Evolutionary conservation across 1,139 yeast species (phyloP).

Genomic region (Wickerhamomyces sp.): DNA sequence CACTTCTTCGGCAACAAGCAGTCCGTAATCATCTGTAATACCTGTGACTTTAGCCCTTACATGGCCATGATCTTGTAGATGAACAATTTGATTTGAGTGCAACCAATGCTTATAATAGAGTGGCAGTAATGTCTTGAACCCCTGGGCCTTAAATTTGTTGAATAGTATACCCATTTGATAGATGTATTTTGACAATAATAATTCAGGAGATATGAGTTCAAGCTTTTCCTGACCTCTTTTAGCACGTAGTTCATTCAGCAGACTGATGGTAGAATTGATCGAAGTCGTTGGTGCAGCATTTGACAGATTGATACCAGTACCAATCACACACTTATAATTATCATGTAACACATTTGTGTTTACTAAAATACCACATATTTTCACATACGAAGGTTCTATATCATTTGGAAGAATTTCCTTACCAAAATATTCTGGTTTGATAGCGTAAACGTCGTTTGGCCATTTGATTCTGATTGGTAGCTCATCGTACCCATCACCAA

Average conservation of each 20-base stretch:
- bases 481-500: conserved; percentile 64
- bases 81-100: conserved; percentile 65
- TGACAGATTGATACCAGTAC: conserved; percentile 82
- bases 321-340: conserved; percentile 62
- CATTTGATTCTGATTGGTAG: conserved; percentile 84
- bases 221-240: conserved; percentile 38
- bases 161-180: conserved; percentile 60
- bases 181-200: conserved; percentile 65
- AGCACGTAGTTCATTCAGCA: conserved; percentile 49
- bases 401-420: conserved; percentile 25
- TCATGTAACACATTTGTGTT: conserved; percentile 66
- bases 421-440: conserved; percentile 54
- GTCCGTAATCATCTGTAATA: conserved; percentile 79
- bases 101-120: conserved; percentile 84
- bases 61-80: conserved; percentile 42
- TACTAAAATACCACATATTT: conserved; percentile 81
- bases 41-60: conserved; percentile 68
- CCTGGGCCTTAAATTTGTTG: conserved; percentile 53
- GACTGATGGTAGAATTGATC: conserved; percentile 60
- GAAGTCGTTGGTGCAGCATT: conserved; percentile 94
- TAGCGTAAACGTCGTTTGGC: conserved; percentile 91
- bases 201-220: conserved; percentile 55
- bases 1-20: conserved; percentile 70
- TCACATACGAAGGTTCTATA: conserved; percentile 53
- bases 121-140: conserved; percentile 66